These are phyloP conservation scores for Galeopsis tetrahit DNA, from an alignment of 257 asterid species.

Conservation along the genomic window DNA sequence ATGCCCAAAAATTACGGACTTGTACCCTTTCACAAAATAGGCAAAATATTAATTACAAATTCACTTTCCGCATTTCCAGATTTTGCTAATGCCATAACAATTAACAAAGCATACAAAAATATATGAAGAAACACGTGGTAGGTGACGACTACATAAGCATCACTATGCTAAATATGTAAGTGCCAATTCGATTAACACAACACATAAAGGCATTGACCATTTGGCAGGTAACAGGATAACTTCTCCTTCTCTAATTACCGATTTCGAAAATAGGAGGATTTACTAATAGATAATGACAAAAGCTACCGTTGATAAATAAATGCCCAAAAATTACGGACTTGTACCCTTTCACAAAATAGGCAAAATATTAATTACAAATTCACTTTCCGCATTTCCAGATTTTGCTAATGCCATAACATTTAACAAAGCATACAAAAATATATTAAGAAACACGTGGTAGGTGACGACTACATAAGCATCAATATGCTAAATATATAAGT, in stretches of 20 bases:
- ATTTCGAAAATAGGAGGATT: neutral
- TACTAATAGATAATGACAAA: neutral
- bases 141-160: neutral
- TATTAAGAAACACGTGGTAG: conserved; percentile 5
- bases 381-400: neutral
- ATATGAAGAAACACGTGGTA: conserved; percentile 6
- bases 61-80: neutral
- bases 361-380: neutral
- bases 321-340: neutral
- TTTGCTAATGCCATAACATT: neutral
- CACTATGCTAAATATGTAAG: neutral
- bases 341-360: neutral
- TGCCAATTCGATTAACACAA: neutral
- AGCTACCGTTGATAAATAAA: neutral
- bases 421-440: neutral
- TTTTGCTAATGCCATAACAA: neutral
- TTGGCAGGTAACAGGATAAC: neutral
- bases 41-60: neutral
- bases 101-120: neutral
- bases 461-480: neutral
- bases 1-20: neutral
- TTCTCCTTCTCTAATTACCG: conserved; percentile 7
- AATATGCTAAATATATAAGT: neutral
- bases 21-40: neutral
- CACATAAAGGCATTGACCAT: neutral